These are phyloP conservation scores for Coprinopsis sp. DNA, from an alignment of 768 basidiomycete species.

Conservation along the genomic window DNA sequence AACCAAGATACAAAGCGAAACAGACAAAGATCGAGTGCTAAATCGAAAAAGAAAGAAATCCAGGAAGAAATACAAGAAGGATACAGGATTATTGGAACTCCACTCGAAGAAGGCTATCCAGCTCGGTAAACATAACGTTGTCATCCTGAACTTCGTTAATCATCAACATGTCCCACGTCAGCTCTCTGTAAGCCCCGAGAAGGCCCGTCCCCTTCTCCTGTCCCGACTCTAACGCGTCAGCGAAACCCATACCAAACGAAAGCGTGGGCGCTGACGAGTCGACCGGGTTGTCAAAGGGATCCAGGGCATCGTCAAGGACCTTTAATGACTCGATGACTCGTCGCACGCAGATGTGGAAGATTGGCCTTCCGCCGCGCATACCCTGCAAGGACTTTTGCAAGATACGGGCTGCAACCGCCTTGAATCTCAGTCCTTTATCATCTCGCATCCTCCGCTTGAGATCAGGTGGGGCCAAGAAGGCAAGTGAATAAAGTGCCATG, in stretches of 20 bases:
- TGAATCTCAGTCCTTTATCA: constrained; percentile 63
- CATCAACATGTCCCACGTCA: constrained; percentile 70
- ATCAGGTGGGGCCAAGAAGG: constrained; percentile 74
- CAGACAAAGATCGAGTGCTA: constrained; percentile 2
- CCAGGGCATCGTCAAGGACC: constrained; percentile 69
- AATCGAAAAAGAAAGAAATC: constrained; percentile 12
- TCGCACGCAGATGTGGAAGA: constrained; percentile 52
- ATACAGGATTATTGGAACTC: constrained; percentile 48
- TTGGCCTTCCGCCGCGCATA: constrained; percentile 46
- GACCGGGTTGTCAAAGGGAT: constrained; percentile 68
- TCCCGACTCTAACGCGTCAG: constrained; percentile 61
- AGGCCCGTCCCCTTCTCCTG: constrained; percentile 73
- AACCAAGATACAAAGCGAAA: constrained; percentile 15
- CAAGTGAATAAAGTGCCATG: constrained; percentile 81
- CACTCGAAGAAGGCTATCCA: constrained; percentile 74
- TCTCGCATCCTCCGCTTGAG: constrained; percentile 68
- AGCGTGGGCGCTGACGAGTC: constrained; percentile 57
- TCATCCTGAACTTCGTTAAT: constrained; percentile 58
- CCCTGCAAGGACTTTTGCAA: constrained; percentile 58
- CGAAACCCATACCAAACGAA: constrained; percentile 83
- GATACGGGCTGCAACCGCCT: constrained; percentile 65
- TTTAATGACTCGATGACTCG: constrained; percentile 76
- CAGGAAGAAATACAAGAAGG: constrained; percentile 17
- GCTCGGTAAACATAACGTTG: constrained; percentile 66
- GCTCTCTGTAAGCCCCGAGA: constrained; percentile 66